A percentile compares a stretch with the other conserved stretches of the same genome.
Conservation (phyloP, 192 early-diverging fungal species). For the Entomortierella parvispora region DNA sequence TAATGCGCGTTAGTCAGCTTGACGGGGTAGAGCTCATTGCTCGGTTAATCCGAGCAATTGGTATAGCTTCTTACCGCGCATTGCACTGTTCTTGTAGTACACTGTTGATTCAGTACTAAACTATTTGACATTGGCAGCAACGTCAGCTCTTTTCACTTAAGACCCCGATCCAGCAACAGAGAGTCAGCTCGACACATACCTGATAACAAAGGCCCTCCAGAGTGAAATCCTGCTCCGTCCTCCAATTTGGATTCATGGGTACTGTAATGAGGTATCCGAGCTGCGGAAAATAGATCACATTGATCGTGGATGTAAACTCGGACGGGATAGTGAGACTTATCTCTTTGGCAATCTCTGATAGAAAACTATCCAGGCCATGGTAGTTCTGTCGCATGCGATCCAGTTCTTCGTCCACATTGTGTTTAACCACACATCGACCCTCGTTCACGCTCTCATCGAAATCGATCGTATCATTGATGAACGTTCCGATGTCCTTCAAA, state of each 20-base stretch:
- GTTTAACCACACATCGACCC: slow-evolving; percentile 67
- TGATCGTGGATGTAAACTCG: slow-evolving; percentile 62
- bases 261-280: slow-evolving; percentile 82
- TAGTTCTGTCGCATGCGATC: slow-evolving; percentile 76
- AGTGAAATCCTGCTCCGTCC: slow-evolving; percentile 51
- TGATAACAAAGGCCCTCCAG: slow-evolving; percentile 67
- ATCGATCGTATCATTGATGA: slow-evolving; percentile 75
- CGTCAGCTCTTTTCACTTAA: no score
- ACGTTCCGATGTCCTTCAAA: slow-evolving; percentile 61
- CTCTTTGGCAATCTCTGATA: slow-evolving; percentile 68
- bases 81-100: slow-evolving; percentile 77
- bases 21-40: neutral
- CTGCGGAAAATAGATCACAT: slow-evolving; percentile 85
- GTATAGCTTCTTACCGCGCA: slow-evolving; percentile 49
- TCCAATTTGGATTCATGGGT: slow-evolving; percentile 63
- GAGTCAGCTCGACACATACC: no score
- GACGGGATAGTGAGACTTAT: slow-evolving; percentile 63
- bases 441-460: slow-evolving; percentile 75
- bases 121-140: no score
- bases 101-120: slow-evolving; percentile 72
- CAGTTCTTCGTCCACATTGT: slow-evolving; percentile 64
- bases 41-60: neutral
- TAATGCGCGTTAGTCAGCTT: neutral
- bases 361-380: slow-evolving; percentile 70
- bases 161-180: no score